A percentile compares a stretch with the other conserved stretches of the same genome.
Evolutionary conservation across 352 stramenopile genomes (phyloP).

Genomic region (Aphanomyces cochlioides): DNA sequence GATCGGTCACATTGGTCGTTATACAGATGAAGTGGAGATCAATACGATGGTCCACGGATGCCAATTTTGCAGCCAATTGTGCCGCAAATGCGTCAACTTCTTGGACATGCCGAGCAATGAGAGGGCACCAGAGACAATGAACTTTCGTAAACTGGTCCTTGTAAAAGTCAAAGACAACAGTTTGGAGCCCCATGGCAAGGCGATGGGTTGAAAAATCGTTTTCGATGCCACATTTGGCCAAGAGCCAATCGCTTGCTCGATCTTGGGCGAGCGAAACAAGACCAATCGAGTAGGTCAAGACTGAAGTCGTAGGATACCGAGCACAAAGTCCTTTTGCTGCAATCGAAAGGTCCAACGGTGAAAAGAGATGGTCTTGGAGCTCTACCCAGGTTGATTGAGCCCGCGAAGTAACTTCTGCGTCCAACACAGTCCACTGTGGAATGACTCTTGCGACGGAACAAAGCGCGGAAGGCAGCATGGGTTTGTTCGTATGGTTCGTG

Average conservation of each 20-base stretch:
- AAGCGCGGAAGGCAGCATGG: background rate
- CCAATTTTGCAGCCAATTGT: background rate
- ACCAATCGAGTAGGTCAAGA: background rate
- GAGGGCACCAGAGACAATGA: background rate
- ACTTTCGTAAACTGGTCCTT: background rate
- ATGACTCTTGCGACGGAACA: background rate
- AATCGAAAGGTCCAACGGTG: background rate
- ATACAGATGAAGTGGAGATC: background rate
- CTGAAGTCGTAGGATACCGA: background rate
- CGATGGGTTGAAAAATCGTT: background rate
- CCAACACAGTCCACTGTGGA: background rate
- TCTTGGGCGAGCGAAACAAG: background rate
- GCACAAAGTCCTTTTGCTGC: background rate
- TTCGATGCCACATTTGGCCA: conserved; percentile 14
- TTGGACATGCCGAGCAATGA: background rate
- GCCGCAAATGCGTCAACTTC: background rate
- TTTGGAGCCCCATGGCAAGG: background rate
- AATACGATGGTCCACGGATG: background rate
- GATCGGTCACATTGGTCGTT: background rate
- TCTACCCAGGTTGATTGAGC: background rate
- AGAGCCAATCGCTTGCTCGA: background rate
- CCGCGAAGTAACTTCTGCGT: background rate
- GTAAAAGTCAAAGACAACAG: background rate
- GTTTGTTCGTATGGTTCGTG: too few relatives aligned
- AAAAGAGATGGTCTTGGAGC: background rate